phyloP scores from a whole-genome alignment of 257 asterid species.

The Nicotiana obtusifolia region DNA sequence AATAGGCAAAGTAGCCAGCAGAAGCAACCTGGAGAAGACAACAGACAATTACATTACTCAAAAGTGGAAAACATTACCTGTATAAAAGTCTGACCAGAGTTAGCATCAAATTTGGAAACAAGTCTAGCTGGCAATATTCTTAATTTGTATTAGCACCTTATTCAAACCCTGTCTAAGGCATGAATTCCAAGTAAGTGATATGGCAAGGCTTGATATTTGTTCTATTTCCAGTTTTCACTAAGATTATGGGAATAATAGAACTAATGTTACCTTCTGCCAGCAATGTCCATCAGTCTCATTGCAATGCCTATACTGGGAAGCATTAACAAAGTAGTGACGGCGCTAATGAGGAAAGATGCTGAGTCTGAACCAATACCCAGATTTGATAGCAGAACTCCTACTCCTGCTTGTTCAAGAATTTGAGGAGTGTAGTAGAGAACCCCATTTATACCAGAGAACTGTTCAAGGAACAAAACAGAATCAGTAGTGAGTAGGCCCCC shows the following conservation, averaged over 20 bases:
- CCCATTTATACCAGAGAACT: conserved; percentile 96
- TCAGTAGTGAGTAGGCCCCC: neutral
- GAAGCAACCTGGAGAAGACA: conserved; percentile 35
- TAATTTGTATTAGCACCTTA: neutral
- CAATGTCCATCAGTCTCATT: conserved; percentile 89
- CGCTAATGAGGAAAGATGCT: conserved; percentile 81
- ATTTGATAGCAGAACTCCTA: conserved; percentile 70
- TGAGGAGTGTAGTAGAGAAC: conserved; percentile 97
- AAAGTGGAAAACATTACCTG: neutral
- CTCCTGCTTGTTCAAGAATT: conserved; percentile 97
- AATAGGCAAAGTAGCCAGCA: conserved; percentile 75
- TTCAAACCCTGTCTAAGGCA: neutral
- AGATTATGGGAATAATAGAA: neutral
- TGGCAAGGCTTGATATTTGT: neutral
- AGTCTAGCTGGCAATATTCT: neutral
- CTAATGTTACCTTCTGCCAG: conserved; percentile 77
- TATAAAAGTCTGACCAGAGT: neutral
- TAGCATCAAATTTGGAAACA: neutral
- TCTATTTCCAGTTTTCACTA: neutral
- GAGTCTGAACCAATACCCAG: conserved; percentile 77
- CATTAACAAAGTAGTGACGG: conserved; percentile 75
- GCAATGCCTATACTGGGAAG: conserved; percentile 96
- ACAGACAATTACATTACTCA: neutral
- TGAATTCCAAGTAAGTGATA: neutral
- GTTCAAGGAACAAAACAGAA: neutral